Base-by-base conservation (phyloP, 352 stramenopile species). In the Globisporangium sylvaticum region DNA sequence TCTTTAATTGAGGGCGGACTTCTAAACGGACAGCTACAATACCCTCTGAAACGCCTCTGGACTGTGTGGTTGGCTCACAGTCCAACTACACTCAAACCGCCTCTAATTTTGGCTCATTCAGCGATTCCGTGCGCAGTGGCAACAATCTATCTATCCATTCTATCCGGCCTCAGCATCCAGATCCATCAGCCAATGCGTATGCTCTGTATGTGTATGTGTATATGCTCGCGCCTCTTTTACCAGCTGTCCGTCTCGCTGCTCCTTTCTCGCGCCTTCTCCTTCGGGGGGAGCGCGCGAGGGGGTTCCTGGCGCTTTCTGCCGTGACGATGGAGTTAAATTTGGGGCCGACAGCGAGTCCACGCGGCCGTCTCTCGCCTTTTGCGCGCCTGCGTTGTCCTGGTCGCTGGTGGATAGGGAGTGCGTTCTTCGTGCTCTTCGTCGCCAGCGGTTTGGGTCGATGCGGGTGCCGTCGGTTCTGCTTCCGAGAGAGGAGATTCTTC, bases 291-390 rank as follows among this genome's bases (percentile, higher is more conserved):
- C 7, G 69, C 29, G 64, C 65, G 31, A 22, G 18, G 42, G 7
- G 42, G 39, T n/a, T 3, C 52, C 6, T 39, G 31, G 37, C 24
- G 56, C 53, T 64, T 64, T 71, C 78, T 74, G 70, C 74, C 65
- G 66, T 81, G 68, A 61, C 80, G 83, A 72, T 69, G 70, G 72
- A 87, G 84, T 92, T 90, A 92, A 92, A 92, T 78, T 73, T 86
- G 77, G 79, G 84, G 84, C 84, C 59, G 27, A 92, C 42, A 92
- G 62, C 44, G 56, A 83, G 53, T 56, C 64, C 67, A 68, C 42
- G 65, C 55, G 29, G 66, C 60, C 54, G 56, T 64, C 64, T 76
- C 70, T 76, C 73, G 76, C 50, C 48, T 65, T 42, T 58, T 9
- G 27, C 54, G 70, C 52, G 72, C 76, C 66, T 66, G 61, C 60